Evolutionary conservation across 345 rosid genomes (phyloP), one percentile per base, ranked within the genome.

Genomic region (Kandelia obovata): DNA sequence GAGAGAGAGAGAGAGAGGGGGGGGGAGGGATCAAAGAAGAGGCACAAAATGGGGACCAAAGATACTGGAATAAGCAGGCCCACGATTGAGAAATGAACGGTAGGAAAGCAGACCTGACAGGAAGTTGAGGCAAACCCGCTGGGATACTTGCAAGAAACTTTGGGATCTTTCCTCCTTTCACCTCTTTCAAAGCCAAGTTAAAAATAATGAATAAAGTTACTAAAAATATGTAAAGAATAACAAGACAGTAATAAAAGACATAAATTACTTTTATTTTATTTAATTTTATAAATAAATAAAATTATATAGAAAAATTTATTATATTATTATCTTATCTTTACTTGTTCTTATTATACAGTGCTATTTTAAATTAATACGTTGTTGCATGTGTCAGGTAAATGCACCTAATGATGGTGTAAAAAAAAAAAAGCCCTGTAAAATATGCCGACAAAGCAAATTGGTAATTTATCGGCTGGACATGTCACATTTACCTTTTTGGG

Each of bases 31-130:
- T 21, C 32, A 7, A 15, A 23, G 58, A 56, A 56, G 59, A 27
- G 17, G 59, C 15, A 25, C 59, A 15, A 13, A 25, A 6, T 17
- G 5, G 61, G 47, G 66, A 65, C 70, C 58, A 64, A 37, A 30
- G 30, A 27, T 23, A 1, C 35, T 5, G 49, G 68, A 43, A 37
- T 32, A 51, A 10, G 4, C 28, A 61, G 69, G 55, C 46, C 75
- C 82, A 80, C 77, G 74, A 80, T 77, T 37, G 66, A 52, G 77
- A 78, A 68, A 52, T 53, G 70, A 77, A 77, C 31, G 68, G 68
- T 28, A 58, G 37, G 31, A 51, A 39, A 47, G 23, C 39, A 61
- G 66, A 53, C 61, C 5, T 58, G 39, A n/a, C 56, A 56, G 69
- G 73, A 62, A 62, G 51, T 56, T 47, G 34, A 23, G 64, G 53